Percentiles rank a stretch among this genome's conserved stretches.
Evolutionary conservation across 257 asterid species (phyloP).

Genomic region (Gardenia jasminoides): DNA sequence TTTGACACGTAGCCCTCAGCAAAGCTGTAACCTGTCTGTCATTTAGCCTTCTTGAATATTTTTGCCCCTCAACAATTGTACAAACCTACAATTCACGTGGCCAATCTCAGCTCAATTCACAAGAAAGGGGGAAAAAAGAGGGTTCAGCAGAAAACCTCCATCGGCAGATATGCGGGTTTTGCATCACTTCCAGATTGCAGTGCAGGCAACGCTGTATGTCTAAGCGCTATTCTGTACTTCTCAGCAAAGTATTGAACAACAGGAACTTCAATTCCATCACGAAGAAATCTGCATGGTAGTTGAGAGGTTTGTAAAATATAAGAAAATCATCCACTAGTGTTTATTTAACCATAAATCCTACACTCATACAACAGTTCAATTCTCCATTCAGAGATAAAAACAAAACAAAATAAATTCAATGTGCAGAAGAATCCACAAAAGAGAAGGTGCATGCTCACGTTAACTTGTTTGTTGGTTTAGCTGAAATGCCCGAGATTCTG

Average conservation of each 20-base stretch:
- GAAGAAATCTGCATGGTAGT: slow-evolving; percentile 43
- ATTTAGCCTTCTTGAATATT: slow-evolving; percentile 50
- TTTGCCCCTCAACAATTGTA: slow-evolving; percentile 54
- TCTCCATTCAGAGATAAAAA: not conserved
- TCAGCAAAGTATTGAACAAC: slow-evolving; percentile 52
- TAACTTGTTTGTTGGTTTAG: slow-evolving; percentile 22
- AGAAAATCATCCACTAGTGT: not conserved
- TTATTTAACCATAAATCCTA: not conserved
- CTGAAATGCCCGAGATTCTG: slow-evolving; percentile 50
- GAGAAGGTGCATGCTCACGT: slow-evolving; percentile 41
- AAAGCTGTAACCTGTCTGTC: slow-evolving; percentile 63
- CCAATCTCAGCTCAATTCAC: not conserved
- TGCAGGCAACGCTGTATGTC: slow-evolving; percentile 51
- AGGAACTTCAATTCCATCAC: slow-evolving; percentile 40
- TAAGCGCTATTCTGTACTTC: slow-evolving; percentile 38
- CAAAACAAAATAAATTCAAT: not conserved
- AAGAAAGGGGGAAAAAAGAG: not conserved
- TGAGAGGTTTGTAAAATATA: not conserved
- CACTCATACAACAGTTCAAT: not conserved
- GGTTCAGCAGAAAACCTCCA: slow-evolving; percentile 57
- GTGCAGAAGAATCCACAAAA: not conserved
- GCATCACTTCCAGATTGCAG: slow-evolving; percentile 61
- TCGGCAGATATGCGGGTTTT: slow-evolving; percentile 61
- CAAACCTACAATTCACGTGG: slow-evolving; percentile 41
- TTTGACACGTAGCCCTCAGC: slow-evolving; percentile 71